A percentile compares a stretch with the other conserved stretches of the same genome.
phyloP scores from a whole-genome alignment of 768 basidiomycete species.

The Chiua virens region DNA sequence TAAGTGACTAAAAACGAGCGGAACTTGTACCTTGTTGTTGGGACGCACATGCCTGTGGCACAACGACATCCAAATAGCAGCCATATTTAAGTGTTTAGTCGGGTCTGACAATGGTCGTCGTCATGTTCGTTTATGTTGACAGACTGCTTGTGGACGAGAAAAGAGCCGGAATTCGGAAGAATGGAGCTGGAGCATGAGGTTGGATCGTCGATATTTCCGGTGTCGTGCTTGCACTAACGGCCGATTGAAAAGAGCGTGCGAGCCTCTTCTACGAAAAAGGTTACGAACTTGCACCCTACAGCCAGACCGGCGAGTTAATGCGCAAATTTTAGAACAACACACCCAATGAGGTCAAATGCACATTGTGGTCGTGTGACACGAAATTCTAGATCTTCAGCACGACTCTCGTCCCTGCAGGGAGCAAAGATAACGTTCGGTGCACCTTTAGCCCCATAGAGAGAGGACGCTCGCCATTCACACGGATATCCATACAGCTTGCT shows the following conservation, averaged over 20 bases:
- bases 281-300: neutral
- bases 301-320: neutral
- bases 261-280: neutral
- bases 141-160: neutral
- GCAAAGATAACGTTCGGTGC: neutral
- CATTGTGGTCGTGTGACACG: slow-evolving; percentile 18
- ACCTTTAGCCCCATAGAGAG: neutral
- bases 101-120: neutral
- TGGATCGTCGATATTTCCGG: no score
- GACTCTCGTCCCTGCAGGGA: neutral
- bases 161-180: no score
- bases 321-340: neutral
- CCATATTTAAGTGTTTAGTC: neutral
- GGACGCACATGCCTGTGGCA: neutral
- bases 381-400: neutral
- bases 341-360: neutral
- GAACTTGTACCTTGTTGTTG: neutral
- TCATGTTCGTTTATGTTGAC: slow-evolving; percentile 1
- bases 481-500: neutral
- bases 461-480: neutral
- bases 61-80: neutral
- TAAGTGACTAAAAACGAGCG: neutral
- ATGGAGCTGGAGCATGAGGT: neutral
- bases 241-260: neutral
- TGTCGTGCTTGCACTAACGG: neutral